A percentile compares a stretch with the other conserved stretches of the same genome.
These are phyloP conservation scores for Pseudogymnoascus sp. DNA, from an alignment of 2,329 filamentous ascomycete species.

Conservation along the genomic window DNA sequence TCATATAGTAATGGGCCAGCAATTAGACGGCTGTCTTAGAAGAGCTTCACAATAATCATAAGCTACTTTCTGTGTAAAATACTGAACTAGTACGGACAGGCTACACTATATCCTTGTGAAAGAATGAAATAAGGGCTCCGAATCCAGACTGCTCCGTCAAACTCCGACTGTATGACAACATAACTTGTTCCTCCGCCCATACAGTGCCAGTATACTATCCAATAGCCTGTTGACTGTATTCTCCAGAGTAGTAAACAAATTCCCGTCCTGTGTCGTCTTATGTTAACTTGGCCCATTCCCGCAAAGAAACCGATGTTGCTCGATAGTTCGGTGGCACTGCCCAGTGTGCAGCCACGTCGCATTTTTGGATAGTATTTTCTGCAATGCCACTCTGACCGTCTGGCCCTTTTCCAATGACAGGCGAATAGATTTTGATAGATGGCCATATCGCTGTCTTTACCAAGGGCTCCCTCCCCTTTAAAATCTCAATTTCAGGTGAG, in stretches of 20 bases:
- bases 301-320: background rate
- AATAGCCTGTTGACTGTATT: background rate
- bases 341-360: background rate
- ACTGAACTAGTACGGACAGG: background rate
- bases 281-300: background rate
- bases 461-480: background rate
- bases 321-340: background rate
- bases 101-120: background rate
- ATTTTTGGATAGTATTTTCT: background rate
- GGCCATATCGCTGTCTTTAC: background rate
- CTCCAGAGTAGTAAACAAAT: background rate
- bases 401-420: background rate
- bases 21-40: background rate
- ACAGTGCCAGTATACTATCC: background rate
- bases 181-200: background rate
- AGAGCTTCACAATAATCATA: background rate
- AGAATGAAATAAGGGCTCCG: background rate
- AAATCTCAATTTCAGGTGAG: background rate
- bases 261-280: background rate
- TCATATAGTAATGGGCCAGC: constrained; percentile 9
- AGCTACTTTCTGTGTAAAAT: background rate
- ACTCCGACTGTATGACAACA: background rate
- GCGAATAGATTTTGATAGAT: background rate
- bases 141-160: background rate
- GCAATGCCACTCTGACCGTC: background rate